Evolutionary conservation across 345 rosid species (phyloP).

Genomic region (Eucalyptus globulus): DNA sequence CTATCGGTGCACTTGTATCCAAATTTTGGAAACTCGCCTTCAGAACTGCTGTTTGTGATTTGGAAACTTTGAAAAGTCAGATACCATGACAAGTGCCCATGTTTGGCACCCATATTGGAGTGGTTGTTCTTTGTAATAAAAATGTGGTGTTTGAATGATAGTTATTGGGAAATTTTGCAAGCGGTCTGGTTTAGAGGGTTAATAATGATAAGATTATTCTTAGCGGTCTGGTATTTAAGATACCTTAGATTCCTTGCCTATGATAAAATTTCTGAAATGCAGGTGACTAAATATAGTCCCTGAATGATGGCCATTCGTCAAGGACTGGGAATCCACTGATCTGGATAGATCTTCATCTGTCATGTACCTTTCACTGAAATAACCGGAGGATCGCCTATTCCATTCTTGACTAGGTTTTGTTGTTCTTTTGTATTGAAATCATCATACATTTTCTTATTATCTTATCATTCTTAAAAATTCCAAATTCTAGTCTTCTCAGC

Average conservation of each 20-base stretch:
- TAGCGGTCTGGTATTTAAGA: background rate
- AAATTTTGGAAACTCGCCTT: background rate
- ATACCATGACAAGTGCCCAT: background rate
- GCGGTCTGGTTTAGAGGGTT: too few relatives aligned
- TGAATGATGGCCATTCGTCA: background rate
- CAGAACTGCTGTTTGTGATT: background rate
- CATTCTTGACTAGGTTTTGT: too few relatives aligned
- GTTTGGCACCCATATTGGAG: background rate
- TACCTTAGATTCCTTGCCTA: background rate
- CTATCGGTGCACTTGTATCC: background rate
- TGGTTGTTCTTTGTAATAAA: background rate
- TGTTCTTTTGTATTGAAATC: too few relatives aligned
- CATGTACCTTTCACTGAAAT: background rate
- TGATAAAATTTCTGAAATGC: background rate
- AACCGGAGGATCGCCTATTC: background rate
- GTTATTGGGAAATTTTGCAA: too few relatives aligned
- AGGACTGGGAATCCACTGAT: background rate
- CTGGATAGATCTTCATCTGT: background rate
- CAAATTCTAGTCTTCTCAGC: too few relatives aligned
- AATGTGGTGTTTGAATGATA: too few relatives aligned
- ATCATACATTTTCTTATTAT: too few relatives aligned
- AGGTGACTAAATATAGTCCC: background rate
- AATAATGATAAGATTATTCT: too few relatives aligned
- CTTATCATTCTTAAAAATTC: too few relatives aligned
- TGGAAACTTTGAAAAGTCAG: background rate